Evolutionary conservation across 305 asterid species (phyloP).

Genomic region (Fraxinus nigra): DNA sequence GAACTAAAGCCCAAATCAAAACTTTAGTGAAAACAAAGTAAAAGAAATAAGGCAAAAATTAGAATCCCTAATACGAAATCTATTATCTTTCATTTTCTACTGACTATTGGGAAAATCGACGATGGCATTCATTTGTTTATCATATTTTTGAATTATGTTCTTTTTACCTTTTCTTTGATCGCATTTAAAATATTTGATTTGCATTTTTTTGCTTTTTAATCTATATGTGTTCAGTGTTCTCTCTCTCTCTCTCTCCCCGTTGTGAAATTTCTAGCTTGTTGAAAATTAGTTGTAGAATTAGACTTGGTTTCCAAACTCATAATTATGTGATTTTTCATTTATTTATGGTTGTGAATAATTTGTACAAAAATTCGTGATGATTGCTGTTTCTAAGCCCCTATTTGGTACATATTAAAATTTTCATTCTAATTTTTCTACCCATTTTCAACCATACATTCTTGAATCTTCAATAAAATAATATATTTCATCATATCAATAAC

Average conservation of each 20-base stretch:
- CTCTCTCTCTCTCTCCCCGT: background rate
- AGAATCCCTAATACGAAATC: background rate
- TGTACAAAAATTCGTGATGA: background rate
- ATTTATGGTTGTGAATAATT: background rate
- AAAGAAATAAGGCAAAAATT: background rate
- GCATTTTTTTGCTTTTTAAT: background rate
- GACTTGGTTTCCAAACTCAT: background rate
- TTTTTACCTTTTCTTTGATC: background rate
- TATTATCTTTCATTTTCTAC: background rate
- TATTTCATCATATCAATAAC: too few species aligned
- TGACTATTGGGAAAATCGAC: background rate
- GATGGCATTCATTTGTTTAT: background rate
- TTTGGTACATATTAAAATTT: too few species aligned
- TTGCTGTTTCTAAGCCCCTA: background rate
- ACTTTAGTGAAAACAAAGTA: background rate
- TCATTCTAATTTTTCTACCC: too few species aligned
- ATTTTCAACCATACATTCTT: too few species aligned
- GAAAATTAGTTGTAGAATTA: background rate
- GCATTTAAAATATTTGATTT: background rate
- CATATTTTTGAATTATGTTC: background rate
- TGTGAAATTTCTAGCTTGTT: background rate
- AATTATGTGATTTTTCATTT: background rate
- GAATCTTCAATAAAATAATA: too few species aligned
- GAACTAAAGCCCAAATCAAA: background rate
- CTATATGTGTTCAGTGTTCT: background rate